A percentile compares a stretch with the other conserved stretches of the same genome.
These are phyloP conservation scores for Posidonia oceanica DNA, from an alignment of 116 monocot species.

Conservation along the genomic window DNA sequence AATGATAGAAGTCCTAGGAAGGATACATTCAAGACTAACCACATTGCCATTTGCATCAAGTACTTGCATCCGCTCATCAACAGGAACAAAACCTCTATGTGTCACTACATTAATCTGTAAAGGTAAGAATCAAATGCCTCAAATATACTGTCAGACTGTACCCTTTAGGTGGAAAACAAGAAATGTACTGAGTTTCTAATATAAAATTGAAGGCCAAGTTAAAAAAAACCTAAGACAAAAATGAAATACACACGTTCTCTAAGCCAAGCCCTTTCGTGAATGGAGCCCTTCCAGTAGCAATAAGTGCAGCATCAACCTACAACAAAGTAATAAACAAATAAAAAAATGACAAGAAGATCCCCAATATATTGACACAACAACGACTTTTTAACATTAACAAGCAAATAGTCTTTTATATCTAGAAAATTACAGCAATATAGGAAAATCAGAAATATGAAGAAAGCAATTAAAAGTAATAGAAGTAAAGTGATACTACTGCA, in stretches of 20 bases:
- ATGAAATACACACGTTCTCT: slow-evolving; percentile 55
- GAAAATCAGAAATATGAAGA: too few relatives aligned
- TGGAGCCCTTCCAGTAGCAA: slow-evolving; percentile 95
- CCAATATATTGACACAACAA: background rate
- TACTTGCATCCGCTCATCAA: slow-evolving; percentile 90
- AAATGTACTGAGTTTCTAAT: background rate
- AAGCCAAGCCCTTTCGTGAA: slow-evolving; percentile 96
- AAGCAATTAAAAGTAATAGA: too few relatives aligned
- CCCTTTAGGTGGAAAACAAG: background rate
- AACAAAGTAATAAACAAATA: slow-evolving; percentile 11
- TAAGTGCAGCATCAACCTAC: slow-evolving; percentile 96
- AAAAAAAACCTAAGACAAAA: background rate
- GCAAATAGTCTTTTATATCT: too few relatives aligned
- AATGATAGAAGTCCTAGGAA: background rate
- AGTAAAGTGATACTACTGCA: too few relatives aligned
- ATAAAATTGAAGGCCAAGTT: background rate
- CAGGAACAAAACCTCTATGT: slow-evolving; percentile 89
- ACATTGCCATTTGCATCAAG: slow-evolving; percentile 55
- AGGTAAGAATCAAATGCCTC: slow-evolving; percentile 1
- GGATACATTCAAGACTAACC: slow-evolving; percentile 23
- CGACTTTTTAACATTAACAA: too few relatives aligned
- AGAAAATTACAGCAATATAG: too few relatives aligned
- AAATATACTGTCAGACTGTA: background rate
- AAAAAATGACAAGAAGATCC: background rate
- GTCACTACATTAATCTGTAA: slow-evolving; percentile 80